Base-by-base conservation (phyloP, 148 eudicot species). In the Salicornia ramosissima region DNA sequence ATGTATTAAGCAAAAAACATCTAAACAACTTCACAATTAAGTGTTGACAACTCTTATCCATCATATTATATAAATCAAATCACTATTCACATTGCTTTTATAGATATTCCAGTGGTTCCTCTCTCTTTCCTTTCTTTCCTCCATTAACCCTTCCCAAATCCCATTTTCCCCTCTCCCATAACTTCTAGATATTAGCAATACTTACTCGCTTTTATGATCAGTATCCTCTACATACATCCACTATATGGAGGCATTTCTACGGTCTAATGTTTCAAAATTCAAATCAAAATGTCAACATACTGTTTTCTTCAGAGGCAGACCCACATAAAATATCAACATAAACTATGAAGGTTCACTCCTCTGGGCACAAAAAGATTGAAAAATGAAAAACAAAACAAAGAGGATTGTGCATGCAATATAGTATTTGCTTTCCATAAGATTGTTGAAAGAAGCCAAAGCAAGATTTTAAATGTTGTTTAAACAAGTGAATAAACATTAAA, bases 1-100 rank as follows among this genome's bases (percentile, higher is more conserved):
- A 64, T 26, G 10, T 21, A 76, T 57, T 36, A 71, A 1, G 52
- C 46, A 24, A 70, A 12, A 9, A 16, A 70, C 36, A 60, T 40
- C 25, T 49, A 43, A 6, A 14, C 10, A 56, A 47, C 16, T 52
- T 56, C 21, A 71, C 15, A 34, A 71, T 18, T 30, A 49, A 47
- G 40, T 61, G 59, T 60, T 29, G 21, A 31, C 21, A 51, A 68
- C 11, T 24, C 24, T 2, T 36, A 7, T 50, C 8, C 33, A 40
- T 43, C 13, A 29, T 10, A 19, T 34, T 64, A 49, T 10, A 65
- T 45, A 21, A 42, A 65, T 24, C 4, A 13, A 57, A 70, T 29
- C 60, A 65, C 30, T n/a, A 29, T 13, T 64, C 45, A 62, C 3
- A 65, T 10, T 29, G 28, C 7, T 24, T 13, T 16, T 24, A 40